Base-by-base conservation (phyloP, 2,329 filamentous ascomycete species). In the Pseudomassariella vexata region DNA sequence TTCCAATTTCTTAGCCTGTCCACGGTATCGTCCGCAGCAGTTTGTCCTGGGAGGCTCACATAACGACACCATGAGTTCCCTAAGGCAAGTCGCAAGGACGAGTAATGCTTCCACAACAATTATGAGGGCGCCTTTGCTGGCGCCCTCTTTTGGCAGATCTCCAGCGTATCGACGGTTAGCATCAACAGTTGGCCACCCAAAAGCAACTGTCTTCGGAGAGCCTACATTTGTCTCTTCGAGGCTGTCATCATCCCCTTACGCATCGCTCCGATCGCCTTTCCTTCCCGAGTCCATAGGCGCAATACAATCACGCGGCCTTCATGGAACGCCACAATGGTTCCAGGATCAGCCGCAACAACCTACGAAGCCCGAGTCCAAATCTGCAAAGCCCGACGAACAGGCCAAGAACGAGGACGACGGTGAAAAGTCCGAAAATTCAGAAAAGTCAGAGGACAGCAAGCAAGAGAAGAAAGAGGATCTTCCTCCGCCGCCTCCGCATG, bases 401-500 rank as follows among this genome's bases (percentile, higher is more conserved):
- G 47, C 62, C 23, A 54, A 63, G 30, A 45, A 62, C 35, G 58
- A 68, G 42, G 60, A 67, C 17, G 59, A 74, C 33, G 62, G 61
- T 19, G 60, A 62, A 38, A 60, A 68, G 24, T 52, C 47, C 9
- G 55, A 62, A 25, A 59, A 70, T n/a, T n/a, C n/a, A n/a, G 60
- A 62, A 38, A 60, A 68, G 24, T 52, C 47, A 9, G 55, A 62
- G 26, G 59, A 70, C 26, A 63, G 72, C 30, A 63, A 71, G 36
- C 66, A 76, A 38, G 64, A 76, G 53, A 71, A 81, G 55, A 72
- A 79, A 54, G 76, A 85, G 48, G 77, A 87, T 39, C 60, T 76
- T 18, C 82, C 89, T 9, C 86, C 90, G 15, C 90, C 89, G 10
- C 90, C 92, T n/a, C 90, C 89, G 14, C 92, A 98, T 54, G 92